Evolutionary conservation across 208 protist genomes (phyloP).

Genomic region (Leishmania tarentolae): DNA sequence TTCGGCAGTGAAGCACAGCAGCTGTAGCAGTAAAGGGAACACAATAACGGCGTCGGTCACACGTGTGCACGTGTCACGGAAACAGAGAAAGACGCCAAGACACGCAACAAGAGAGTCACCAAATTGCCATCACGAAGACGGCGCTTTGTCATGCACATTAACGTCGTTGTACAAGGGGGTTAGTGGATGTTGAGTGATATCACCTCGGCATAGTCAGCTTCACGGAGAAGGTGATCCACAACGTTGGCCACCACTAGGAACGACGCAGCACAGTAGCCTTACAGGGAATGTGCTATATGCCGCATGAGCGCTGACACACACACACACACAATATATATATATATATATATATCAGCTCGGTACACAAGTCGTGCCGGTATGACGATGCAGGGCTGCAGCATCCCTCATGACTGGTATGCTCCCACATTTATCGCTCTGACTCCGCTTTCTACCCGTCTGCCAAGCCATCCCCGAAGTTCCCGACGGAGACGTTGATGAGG

Average conservation of each 20-base stretch:
- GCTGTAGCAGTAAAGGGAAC: background rate
- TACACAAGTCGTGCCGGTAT: too few relatives aligned
- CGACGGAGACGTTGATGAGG: constrained; percentile 25
- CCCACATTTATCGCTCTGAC: background rate
- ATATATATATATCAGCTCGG: too few relatives aligned
- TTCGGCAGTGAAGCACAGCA: background rate
- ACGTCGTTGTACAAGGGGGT: background rate
- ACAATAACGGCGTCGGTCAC: background rate
- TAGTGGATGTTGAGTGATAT: background rate
- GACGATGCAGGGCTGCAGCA: constrained; percentile 11
- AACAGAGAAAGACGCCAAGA: background rate
- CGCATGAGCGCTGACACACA: constrained; percentile 20
- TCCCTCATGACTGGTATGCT: constrained; percentile 16
- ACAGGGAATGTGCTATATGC: constrained; percentile 14
- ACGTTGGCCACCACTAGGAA: constrained; percentile 22
- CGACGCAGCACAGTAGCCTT: constrained; percentile 14
- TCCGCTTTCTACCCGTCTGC: constrained; percentile 12
- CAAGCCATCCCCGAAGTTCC: constrained; percentile 32
- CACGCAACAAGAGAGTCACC: background rate
- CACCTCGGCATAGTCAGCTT: constrained; percentile 24
- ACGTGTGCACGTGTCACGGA: background rate
- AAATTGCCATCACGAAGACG: constrained; percentile 1
- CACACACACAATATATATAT: too few relatives aligned
- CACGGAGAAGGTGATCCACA: constrained; percentile 14
- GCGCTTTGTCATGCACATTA: background rate